phyloP scores from a whole-genome alignment of 371 early-diverging fungal species.

The Syncephalastrum racemosum region DNA sequence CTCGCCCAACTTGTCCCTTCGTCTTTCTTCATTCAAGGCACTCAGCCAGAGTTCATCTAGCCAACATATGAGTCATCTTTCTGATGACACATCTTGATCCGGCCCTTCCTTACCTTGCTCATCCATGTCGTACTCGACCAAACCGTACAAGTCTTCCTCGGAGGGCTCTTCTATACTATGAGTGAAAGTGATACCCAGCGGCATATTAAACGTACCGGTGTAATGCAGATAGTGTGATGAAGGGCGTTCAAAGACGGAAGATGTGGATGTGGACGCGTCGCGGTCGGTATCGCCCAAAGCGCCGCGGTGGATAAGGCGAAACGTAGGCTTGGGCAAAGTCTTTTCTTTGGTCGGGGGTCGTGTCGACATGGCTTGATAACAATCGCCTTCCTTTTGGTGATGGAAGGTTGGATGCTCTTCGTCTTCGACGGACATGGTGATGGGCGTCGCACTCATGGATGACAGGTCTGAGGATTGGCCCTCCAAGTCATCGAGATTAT shows the following conservation, averaged over 20 bases:
- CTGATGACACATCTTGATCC: not conserved
- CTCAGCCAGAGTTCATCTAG: slow-evolving; percentile 77
- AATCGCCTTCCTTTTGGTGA: slow-evolving; percentile 27
- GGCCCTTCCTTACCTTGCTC: slow-evolving; percentile 75
- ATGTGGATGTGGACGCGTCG: slow-evolving; percentile 7
- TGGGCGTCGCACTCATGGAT: not conserved
- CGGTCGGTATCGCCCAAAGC: slow-evolving; percentile 15
- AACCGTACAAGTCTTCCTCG: slow-evolving; percentile 75
- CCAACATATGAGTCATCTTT: not conserved
- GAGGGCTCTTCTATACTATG: slow-evolving; percentile 73
- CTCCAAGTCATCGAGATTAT: slow-evolving; percentile 4
- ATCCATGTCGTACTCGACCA: slow-evolving; percentile 97
- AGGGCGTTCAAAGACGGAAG: slow-evolving; percentile 39
- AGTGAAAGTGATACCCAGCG: too few species aligned
- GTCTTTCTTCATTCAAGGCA: slow-evolving; percentile 66
- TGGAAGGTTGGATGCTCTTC: slow-evolving; percentile 1
- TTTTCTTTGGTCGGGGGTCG: slow-evolving; percentile 21
- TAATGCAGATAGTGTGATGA: slow-evolving; percentile 61
- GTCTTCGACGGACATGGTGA: slow-evolving; percentile 3
- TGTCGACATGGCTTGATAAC: slow-evolving; percentile 28
- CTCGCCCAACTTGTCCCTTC: slow-evolving; percentile 52
- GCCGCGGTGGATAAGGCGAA: slow-evolving; percentile 16
- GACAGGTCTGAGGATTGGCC: slow-evolving; percentile 8
- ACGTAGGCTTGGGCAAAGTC: slow-evolving; percentile 45
- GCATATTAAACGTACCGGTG: slow-evolving; percentile 31